Base-by-base conservation (phyloP, 164 flowering plant genomes). In the Vitis cinerea region DNA sequence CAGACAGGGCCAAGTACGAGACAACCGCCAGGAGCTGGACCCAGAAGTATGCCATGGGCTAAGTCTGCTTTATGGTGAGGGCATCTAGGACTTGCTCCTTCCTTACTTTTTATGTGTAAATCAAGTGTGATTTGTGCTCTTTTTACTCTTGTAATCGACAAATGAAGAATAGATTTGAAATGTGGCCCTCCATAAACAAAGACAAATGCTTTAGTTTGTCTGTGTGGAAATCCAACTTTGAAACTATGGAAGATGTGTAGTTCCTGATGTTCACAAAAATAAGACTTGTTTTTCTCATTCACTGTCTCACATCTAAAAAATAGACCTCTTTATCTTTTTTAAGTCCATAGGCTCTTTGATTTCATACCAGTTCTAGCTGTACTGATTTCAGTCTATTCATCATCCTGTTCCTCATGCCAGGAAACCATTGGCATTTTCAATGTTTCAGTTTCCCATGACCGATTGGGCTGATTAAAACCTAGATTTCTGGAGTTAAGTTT, bases 21-120 rank as follows among this genome's bases (percentile, higher is more conserved):
- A 66, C 82, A 6, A 85, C 86, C 19, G 86, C 86, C 16, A 72
- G 86, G 51, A 74, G 79, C 86, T 85, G 88, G 88, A 85, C 83
- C n/a, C 88, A 85, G 80, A 85, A 85, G 65, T 85, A 81, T 71
- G 88, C 86, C 56, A 85, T 85, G 88, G 83, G 86, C 44, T 81
- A 37, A 76, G 69, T 14, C 37, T 65, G 51, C 37, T 27, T 9
- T 56, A 19, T 15, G 50, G 49, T 11, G 47, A 53, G 48, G 67
- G 49, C 61, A n/a, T 19, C 6, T 59, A 50, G 64, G 66, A 51
- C 12, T 68, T 57, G 71, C 30, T 55, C 59, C 27, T 29, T 44
- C 16, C 9, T 8, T 30, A 11, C 50, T 37, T 37, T 37, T 56
- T 61, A 56, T 73, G 68, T 71, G 65, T 68, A 74, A 75, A 60